phyloP scores from a whole-genome alignment of 441 rosid genomes.

The Aleurites moluccanus region DNA sequence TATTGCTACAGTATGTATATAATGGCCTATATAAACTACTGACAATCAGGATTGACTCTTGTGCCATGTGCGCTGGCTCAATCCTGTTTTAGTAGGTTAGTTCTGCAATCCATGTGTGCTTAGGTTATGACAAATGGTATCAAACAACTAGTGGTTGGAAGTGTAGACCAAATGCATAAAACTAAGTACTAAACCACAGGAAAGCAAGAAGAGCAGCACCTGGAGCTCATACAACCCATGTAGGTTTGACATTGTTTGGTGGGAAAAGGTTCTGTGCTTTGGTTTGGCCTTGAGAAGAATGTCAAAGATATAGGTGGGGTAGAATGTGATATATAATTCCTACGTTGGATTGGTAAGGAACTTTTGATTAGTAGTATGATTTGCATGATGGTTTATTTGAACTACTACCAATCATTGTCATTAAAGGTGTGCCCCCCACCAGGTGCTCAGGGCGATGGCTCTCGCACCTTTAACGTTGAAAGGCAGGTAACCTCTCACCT shows the following conservation, averaged over 20 bases:
- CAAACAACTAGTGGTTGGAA: background rate
- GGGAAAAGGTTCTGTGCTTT: background rate
- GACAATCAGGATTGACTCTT: background rate
- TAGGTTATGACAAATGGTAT: background rate
- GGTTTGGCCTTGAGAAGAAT: background rate
- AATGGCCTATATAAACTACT: background rate
- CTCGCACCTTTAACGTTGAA: too few relatives aligned
- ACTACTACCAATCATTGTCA: too few relatives aligned
- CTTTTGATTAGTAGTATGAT: background rate
- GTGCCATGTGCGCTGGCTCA: background rate
- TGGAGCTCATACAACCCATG: background rate
- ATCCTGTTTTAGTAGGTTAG: background rate
- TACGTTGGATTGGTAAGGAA: too few relatives aligned
- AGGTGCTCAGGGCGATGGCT: too few relatives aligned
- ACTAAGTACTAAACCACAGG: background rate
- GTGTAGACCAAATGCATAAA: background rate
- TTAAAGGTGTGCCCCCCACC: too few relatives aligned
- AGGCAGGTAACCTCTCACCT: too few relatives aligned
- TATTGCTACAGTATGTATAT: background rate
- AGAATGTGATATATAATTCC: too few relatives aligned
- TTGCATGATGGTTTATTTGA: background rate
- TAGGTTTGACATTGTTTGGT: background rate
- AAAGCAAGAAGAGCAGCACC: background rate
- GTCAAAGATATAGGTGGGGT: background rate
- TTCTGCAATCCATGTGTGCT: background rate